Base-by-base conservation (phyloP, 441 rosid genomes). In the Eruca vesicaria region DNA sequence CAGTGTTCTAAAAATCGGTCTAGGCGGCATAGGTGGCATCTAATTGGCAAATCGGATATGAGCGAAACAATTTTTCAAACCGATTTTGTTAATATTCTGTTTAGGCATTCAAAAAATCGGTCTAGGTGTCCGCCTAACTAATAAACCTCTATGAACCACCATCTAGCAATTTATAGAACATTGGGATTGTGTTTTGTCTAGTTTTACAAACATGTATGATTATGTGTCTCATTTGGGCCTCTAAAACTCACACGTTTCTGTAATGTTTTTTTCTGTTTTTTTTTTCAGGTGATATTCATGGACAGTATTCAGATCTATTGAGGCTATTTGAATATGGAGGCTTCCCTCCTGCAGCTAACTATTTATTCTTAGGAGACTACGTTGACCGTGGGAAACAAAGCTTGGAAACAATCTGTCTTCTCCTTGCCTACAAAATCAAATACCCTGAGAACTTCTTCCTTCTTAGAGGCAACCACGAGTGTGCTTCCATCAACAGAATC, bases 301-400 rank as follows among this genome's bases (percentile, higher is more conserved):
- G 94, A 48, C 94, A 89, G 23, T 89, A 86, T 61, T 69, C 83
- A 9, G 92, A 89, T 76, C 88, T 89, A 15, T 70, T 89, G 82
- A 84, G 89, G 72, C 84, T 89, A 59, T 89, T 89, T 68, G 92
- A 86, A 53, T 86, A 89, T 36, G 94, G 92, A 45, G 90, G 94
- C 66, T 83, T 85, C 50, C 94, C 94, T 75, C 92, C 94, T 33
- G 68, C 73, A 21, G 81, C 90, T 69, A 89, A 89, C 83, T 89
- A 89, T 65, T 78, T 89, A 70, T 87, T 89, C 83, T 76, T 89
- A 16, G 94, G 94, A 53, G 94, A 89, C 72, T 89, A 89, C 62
- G 94, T 89, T 7, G 94, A 89, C 66, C 92, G 94, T 3, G 94
- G 94, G 35, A 89, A 89, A 87, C 92, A 87, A 63, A 89, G 94